Evolutionary conservation across 208 protist species (phyloP), one percentile per base, ranked within the genome.

Genomic region (Herpetomonas muscarum): DNA sequence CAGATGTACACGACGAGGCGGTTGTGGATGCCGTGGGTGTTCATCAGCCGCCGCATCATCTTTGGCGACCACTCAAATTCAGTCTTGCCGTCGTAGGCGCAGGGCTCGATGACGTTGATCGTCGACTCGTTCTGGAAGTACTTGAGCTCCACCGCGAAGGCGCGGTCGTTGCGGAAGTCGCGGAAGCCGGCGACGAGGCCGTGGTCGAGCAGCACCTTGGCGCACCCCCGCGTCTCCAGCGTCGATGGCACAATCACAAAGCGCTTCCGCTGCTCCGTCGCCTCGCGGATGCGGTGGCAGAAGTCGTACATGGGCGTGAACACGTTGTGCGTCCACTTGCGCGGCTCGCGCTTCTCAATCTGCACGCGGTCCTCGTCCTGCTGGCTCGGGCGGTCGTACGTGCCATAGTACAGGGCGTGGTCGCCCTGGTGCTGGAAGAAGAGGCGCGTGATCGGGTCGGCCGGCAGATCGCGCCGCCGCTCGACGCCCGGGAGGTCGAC

Each of bases 381-480:
- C 12, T 30, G 44, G 46, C 81, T 89, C 22, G 86, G 84, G n/a
- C 41, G 26, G 37, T 92, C 90, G 61, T 91, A 96, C 45, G 69
- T 91, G 65, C 86, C 85, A 67, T 96, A 92, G 74, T 96, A 93
- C 15, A 96, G 73, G 64, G 90, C 90, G 64, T 93, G 78, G 32
- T 96, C 86, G 21, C 90, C 90, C 64, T 93, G 86, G 72, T 92
- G 86, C 67, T 96, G 90, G 60, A 96, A 96, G 76, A 96, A 96
- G 48, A 96, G 77, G 2, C 90, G 78, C 2, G 90, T 96, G 69
- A 96, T 89, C 7, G 90, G 90, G 67, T 96, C 90, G 0, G 86
- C 86, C 0, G 90, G 90, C 7, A 96, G 69, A 56, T 96, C 90
- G 28, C 84, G 83, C 2, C 72, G 57, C 0, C 81, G 81, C 72